These are phyloP conservation scores for Populus deltoides DNA, from an alignment of 345 rosid species.

Conservation along the genomic window DNA sequence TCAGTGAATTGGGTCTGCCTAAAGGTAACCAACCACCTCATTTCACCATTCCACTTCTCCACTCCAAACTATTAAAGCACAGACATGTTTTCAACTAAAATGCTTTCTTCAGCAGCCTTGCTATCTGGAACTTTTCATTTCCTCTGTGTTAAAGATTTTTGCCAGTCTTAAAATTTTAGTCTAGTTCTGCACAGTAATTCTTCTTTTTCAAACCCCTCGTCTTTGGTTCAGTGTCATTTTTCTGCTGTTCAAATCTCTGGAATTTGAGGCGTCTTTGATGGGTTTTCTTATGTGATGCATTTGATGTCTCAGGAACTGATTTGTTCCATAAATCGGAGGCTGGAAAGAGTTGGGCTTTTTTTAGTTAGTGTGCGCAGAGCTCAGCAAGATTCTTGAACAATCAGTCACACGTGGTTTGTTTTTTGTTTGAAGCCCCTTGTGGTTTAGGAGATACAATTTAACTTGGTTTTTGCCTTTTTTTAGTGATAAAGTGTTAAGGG, in stretches of 20 bases:
- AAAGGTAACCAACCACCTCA: not conserved
- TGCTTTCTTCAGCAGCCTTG: not conserved
- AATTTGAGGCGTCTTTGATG: constrained; percentile 3
- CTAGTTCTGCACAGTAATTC: too few relatives aligned
- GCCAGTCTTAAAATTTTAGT: too few relatives aligned
- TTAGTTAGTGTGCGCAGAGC: not conserved
- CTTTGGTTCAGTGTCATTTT: not conserved
- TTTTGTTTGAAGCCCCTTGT: constrained; percentile 1
- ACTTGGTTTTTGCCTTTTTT: not conserved
- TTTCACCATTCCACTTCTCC: not conserved
- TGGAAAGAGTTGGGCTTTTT: constrained; percentile 1
- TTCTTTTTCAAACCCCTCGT: not conserved
- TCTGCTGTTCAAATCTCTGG: not conserved
- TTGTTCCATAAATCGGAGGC: constrained; percentile 12
- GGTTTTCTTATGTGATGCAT: constrained; percentile 6
- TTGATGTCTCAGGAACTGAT: constrained; percentile 12
- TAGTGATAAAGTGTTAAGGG: not conserved
- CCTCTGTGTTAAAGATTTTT: not conserved
- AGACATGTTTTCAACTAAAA: not conserved
- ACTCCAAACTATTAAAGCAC: not conserved
- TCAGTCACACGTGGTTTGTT: not conserved
- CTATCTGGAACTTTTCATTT: not conserved
- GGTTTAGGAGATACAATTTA: not conserved
- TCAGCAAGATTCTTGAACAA: constrained; percentile 7
- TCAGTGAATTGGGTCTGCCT: constrained; percentile 14